These are phyloP conservation scores for Nemania sp. DNA, from an alignment of 2,329 filamentous ascomycete genomes.

Conservation along the genomic window DNA sequence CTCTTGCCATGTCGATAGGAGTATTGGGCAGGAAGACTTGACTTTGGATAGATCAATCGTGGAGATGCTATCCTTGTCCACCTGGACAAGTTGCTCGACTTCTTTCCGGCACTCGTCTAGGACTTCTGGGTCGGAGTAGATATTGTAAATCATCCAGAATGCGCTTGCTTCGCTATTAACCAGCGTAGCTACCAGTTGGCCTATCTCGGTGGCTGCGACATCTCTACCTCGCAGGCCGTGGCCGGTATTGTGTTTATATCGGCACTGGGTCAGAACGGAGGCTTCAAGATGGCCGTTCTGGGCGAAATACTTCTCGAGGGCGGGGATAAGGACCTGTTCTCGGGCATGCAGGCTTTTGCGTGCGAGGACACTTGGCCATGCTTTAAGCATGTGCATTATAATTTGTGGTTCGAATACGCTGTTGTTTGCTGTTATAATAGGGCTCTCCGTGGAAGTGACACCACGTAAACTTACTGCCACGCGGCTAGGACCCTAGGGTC, in stretches of 20 bases:
- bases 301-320: constrained; percentile 27
- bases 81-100: constrained; percentile 16
- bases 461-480: constrained; percentile 37
- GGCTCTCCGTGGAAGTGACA: too few relatives aligned
- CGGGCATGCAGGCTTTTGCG: constrained; percentile 20
- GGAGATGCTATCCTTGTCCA: background rate
- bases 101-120: constrained; percentile 41
- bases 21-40: constrained; percentile 35
- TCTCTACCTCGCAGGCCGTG: constrained; percentile 21
- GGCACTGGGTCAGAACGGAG: constrained; percentile 23
- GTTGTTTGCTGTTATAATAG: background rate
- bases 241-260: constrained; percentile 18
- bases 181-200: constrained; percentile 21
- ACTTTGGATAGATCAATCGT: constrained; percentile 31
- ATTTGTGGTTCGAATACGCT: constrained; percentile 39
- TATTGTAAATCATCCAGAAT: constrained; percentile 39
- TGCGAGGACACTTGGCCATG: constrained; percentile 29
- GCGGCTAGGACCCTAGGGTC: constrained; percentile 33
- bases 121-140: constrained; percentile 40
- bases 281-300: constrained; percentile 18
- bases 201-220: constrained; percentile 17
- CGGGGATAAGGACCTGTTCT: constrained; percentile 18
- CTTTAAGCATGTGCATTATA: constrained; percentile 32
- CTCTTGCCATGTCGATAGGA: constrained; percentile 39
- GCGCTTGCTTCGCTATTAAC: constrained; percentile 21